Base-by-base conservation (phyloP, 2,329 filamentous ascomycete species). In the Paraphoma sp. region DNA sequence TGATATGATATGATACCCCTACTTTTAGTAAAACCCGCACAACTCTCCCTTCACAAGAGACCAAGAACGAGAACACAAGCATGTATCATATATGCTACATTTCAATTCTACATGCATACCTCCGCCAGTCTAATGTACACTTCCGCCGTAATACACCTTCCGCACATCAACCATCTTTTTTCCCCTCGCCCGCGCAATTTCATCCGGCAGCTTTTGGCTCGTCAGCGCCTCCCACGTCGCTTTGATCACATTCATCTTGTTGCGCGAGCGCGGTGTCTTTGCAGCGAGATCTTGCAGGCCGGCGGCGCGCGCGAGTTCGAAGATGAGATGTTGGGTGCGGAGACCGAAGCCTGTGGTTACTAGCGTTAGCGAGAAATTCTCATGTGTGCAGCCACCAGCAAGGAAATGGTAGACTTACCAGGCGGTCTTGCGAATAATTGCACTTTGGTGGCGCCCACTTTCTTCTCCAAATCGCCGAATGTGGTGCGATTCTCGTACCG, bases 191-290 rank as follows among this genome's bases (percentile, higher is more conserved):
- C 91, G 85, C 54, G 95, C 95, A 73, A 99, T 89, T 73, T 94
- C 88, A 76, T 98, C 92, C 0, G 95, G 95, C 72, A 96, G 84
- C 59, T 87, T 87, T 81, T 99, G 95, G 81, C 83, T 90, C 76
- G 87, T 86, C 60, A 99, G 82, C 5, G 93, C 94, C 76, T 94
- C 78, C 78, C 91, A 91, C 41, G 92, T 86, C 12, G 95, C 95
- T 82, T 97, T 97, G 80, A 97, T 90, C 16, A 93, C 92, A 82
- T 99, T 99, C 93, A 98, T 97, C 67, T 93, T 92, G 83, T 97
- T 98, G 71, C 93, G 87, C 60, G 92, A 92, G 45, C 94, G 89
- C 38, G 89, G 88, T 60, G 96, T 93, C 65, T 86, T 86, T 47
- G 92, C 93, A 14, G 93, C 86, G 33, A 99, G 86, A 76, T 99